Evolutionary conservation across 345 rosid species (phyloP).

Genomic region (Firmiana major): DNA sequence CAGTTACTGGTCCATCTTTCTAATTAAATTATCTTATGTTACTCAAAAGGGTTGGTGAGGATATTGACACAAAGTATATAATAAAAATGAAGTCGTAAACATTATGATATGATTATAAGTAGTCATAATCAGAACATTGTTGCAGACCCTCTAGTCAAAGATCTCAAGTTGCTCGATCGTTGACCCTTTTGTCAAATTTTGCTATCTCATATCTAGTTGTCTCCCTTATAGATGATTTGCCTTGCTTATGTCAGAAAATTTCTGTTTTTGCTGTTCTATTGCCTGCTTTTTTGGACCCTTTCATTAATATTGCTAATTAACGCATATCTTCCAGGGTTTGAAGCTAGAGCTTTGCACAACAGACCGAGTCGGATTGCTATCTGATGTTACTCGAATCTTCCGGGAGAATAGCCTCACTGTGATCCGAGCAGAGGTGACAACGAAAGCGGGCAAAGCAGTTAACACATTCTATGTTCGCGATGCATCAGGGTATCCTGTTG

Average conservation of each 20-base stretch:
- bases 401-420: constrained; percentile 83
- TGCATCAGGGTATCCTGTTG: constrained; percentile 68
- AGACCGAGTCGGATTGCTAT: constrained; percentile 77
- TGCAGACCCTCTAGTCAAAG: constrained; percentile 2
- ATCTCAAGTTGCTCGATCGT: background rate
- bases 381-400: constrained; percentile 84
- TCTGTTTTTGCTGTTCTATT: background rate
- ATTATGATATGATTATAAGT: background rate
- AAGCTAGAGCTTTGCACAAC: constrained; percentile 85
- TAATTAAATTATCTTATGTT: too few species aligned
- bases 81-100: background rate
- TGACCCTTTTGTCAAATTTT: constrained; percentile 6
- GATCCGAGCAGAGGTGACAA: constrained; percentile 82
- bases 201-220: constrained; percentile 16
- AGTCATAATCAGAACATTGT: constrained; percentile 9
- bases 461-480: constrained; percentile 84
- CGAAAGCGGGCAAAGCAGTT: constrained; percentile 78
- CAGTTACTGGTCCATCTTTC: background rate
- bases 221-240: background rate
- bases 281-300: background rate
- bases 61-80: constrained; percentile 6
- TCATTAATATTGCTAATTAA: constrained; percentile 1
- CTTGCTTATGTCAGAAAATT: background rate
- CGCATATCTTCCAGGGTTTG: constrained; percentile 55
- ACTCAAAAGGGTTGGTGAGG: background rate